Evolutionary conservation across 2,329 filamentous ascomycete species (phyloP).

Genomic region (Bipolaris sorokiniana): DNA sequence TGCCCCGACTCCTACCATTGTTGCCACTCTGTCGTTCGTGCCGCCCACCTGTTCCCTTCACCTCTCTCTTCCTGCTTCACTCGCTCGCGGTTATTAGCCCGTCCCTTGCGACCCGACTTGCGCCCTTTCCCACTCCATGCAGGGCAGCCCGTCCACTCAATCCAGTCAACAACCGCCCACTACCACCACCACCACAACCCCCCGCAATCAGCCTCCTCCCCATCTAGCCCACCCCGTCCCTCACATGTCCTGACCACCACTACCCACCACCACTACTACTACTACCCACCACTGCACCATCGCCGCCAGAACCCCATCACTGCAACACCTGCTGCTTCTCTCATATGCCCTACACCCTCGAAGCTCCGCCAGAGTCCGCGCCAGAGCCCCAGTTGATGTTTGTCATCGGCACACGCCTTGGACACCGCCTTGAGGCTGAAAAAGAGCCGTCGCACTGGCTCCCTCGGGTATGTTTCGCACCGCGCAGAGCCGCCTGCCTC

Average conservation of each 20-base stretch:
- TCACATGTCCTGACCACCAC: conserved; percentile 4
- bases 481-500: conserved; percentile 48
- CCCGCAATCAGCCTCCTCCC: conserved; percentile 30
- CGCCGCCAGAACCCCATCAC: not conserved
- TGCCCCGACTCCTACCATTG: too few species aligned
- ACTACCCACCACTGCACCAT: not conserved
- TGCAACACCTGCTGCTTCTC: not conserved
- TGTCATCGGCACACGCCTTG: conserved; percentile 40
- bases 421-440: conserved; percentile 49
- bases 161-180: conserved; percentile 12
- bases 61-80: not conserved
- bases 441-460: conserved; percentile 43
- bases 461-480: conserved; percentile 46
- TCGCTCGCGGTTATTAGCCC: not conserved
- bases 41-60: not conserved
- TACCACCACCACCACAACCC: not conserved
- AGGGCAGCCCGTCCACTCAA: conserved; percentile 13
- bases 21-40: not conserved
- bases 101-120: conserved; percentile 7
- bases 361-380: conserved; percentile 1
- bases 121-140: conserved; percentile 15
- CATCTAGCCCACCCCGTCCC: conserved; percentile 12
- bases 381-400: conserved; percentile 27
- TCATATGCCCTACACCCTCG: conserved; percentile 20
- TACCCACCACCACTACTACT: conserved; percentile 2